These are phyloP conservation scores for Austroboletus novae-zelandiae DNA, from an alignment of 1,284 basidiomycete genomes.

Conservation along the genomic window DNA sequence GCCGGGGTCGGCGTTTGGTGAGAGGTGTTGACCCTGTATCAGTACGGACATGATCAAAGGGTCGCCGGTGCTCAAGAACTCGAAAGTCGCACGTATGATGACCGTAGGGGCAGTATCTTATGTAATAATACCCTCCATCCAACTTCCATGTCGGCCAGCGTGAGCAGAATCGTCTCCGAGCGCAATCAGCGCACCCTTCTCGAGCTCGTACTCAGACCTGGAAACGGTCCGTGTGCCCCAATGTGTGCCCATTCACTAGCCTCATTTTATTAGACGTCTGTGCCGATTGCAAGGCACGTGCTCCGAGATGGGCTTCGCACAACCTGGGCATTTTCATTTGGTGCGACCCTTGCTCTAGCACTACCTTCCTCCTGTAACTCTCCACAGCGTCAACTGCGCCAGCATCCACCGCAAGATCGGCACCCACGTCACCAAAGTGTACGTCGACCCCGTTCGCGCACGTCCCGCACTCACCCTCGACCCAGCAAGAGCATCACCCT, in stretches of 20 bases:
- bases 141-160: slow-evolving; percentile 39
- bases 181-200: slow-evolving; percentile 65
- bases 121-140: neutral
- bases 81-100: slow-evolving; percentile 14
- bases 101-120: neutral
- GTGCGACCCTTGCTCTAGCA: slow-evolving; percentile 37
- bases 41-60: slow-evolving; percentile 12
- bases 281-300: slow-evolving; percentile 78
- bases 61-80: neutral
- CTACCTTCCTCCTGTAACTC: slow-evolving; percentile 7
- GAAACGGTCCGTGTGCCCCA: slow-evolving; percentile 59
- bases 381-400: slow-evolving; percentile 70
- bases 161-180: slow-evolving; percentile 58
- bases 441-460: slow-evolving; percentile 29
- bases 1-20: slow-evolving; percentile 8
- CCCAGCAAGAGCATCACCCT: slow-evolving; percentile 78
- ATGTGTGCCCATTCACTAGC: slow-evolving; percentile 5
- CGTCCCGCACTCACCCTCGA: neutral
- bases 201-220: slow-evolving; percentile 66
- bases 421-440: slow-evolving; percentile 85
- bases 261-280: slow-evolving; percentile 56
- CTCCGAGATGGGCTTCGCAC: slow-evolving; percentile 80
- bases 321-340: slow-evolving; percentile 82
- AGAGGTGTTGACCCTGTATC: slow-evolving; percentile 13
- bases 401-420: slow-evolving; percentile 88